These are phyloP conservation scores for Xylaria sp. DNA, from an alignment of 2,329 filamentous ascomycete species.

Conservation along the genomic window DNA sequence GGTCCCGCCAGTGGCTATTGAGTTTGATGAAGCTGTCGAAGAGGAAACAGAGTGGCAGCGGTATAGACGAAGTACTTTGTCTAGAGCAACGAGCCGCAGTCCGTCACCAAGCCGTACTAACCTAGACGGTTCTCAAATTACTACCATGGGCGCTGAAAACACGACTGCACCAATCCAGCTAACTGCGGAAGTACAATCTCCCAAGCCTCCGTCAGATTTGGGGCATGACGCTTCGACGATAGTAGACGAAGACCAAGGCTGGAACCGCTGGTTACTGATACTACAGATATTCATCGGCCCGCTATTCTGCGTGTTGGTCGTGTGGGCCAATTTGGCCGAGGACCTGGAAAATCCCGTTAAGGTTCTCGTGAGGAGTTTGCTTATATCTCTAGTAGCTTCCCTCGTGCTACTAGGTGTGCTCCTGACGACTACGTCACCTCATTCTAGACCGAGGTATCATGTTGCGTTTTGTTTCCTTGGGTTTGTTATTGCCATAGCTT, in stretches of 20 bases:
- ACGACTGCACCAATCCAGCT: slow-evolving; percentile 25
- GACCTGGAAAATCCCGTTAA: slow-evolving; percentile 65
- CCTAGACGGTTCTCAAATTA: slow-evolving; percentile 40
- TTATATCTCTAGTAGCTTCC: slow-evolving; percentile 76
- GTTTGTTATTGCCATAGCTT: slow-evolving; percentile 90
- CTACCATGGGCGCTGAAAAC: slow-evolving; percentile 26
- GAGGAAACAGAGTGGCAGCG: slow-evolving; percentile 69
- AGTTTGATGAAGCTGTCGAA: slow-evolving; percentile 50
- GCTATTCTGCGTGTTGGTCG: slow-evolving; percentile 79
- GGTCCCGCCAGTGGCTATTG: slow-evolving; percentile 52
- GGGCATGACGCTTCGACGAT: slow-evolving; percentile 46
- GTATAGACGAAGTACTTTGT: slow-evolving; percentile 62
- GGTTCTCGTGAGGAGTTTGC: slow-evolving; percentile 65
- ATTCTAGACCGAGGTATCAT: slow-evolving; percentile 77
- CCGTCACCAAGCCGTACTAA: slow-evolving; percentile 50
- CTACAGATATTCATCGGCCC: slow-evolving; percentile 90
- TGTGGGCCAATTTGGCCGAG: slow-evolving; percentile 75
- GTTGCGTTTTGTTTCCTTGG: slow-evolving; percentile 87
- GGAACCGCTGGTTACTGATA: slow-evolving; percentile 92
- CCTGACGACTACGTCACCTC: slow-evolving; percentile 74
- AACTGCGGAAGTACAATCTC: slow-evolving; percentile 37
- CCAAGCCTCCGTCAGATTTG: slow-evolving; percentile 43
- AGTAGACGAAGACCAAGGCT: slow-evolving; percentile 64
- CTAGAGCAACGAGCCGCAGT: slow-evolving; percentile 47
- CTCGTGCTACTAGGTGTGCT: slow-evolving; percentile 74